Percentiles rank a stretch among this genome's conserved stretches.
phyloP scores from a whole-genome alignment of 2,329 filamentous ascomycete species.

The Diaporthe australafricana region DNA sequence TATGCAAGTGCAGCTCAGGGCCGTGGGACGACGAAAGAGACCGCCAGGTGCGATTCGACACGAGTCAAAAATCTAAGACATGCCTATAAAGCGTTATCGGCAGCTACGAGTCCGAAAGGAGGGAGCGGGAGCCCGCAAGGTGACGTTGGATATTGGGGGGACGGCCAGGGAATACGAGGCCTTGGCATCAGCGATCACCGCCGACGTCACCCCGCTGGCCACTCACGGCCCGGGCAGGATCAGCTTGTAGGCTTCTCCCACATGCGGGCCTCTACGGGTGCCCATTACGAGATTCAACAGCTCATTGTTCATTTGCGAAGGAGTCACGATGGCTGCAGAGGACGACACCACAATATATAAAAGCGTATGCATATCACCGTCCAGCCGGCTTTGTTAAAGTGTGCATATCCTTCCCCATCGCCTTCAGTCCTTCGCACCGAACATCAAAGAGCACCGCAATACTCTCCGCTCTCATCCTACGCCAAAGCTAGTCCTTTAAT shows the following conservation, averaged over 20 bases:
- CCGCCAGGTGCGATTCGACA: slow-evolving; percentile 11
- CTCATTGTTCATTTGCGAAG: neutral
- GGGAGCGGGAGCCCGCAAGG: slow-evolving; percentile 13
- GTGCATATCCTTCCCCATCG: neutral
- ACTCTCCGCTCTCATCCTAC: neutral
- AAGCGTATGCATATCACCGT: neutral
- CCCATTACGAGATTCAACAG: neutral
- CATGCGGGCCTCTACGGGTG: neutral
- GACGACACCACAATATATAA: neutral
- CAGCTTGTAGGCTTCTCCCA: slow-evolving; percentile 8
- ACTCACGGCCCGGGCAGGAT: neutral
- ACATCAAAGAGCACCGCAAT: neutral
- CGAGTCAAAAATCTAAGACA: slow-evolving; percentile 21
- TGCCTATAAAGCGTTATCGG: neutral
- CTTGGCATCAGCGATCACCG: slow-evolving; percentile 34
- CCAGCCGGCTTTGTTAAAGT: neutral
- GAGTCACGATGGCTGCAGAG: slow-evolving; percentile 16
- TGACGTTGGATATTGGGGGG: slow-evolving; percentile 27
- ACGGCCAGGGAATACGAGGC: slow-evolving; percentile 34
- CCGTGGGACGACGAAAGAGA: neutral
- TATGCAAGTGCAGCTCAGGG: neutral
- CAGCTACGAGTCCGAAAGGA: slow-evolving; percentile 18
- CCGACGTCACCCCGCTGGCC: slow-evolving; percentile 26
- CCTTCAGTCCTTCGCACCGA: neutral
- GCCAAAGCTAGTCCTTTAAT: neutral